These are phyloP conservation scores for Lenwebbia sp. DNA, from an alignment of 345 rosid genomes.

Conservation along the genomic window DNA sequence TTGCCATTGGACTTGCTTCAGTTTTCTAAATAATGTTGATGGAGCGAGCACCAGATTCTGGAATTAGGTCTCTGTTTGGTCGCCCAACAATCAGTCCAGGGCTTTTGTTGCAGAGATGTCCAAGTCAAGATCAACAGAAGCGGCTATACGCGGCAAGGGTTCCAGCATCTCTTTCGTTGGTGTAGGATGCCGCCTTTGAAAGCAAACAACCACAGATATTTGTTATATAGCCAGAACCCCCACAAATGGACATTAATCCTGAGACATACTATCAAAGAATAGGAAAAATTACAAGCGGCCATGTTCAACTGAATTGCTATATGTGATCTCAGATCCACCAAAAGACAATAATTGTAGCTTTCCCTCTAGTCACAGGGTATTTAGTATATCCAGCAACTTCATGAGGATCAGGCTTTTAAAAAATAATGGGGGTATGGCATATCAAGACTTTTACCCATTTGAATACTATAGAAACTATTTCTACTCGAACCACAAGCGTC, in stretches of 20 bases:
- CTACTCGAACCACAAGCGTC: background rate
- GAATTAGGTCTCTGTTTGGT: no score
- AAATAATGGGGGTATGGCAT: background rate
- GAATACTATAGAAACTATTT: background rate
- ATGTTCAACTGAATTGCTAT: background rate
- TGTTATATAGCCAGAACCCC: background rate
- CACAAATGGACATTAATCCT: background rate
- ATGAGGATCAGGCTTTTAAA: background rate
- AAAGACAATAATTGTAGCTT: background rate
- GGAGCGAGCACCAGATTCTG: constrained; percentile 65
- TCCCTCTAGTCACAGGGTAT: background rate
- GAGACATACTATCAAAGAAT: background rate
- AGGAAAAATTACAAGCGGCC: background rate
- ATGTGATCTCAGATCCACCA: background rate
- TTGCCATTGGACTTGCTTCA: no score
- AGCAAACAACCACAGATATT: background rate
- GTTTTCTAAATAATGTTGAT: background rate
- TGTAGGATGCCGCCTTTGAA: constrained; percentile 79
- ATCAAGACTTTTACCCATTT: background rate
- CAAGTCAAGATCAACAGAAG: constrained; percentile 69
- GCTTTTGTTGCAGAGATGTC: constrained; percentile 97
- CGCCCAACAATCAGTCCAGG: no score
- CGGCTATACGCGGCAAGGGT: constrained; percentile 86
- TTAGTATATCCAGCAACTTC: background rate
- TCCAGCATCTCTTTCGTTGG: constrained; percentile 98